phyloP scores from a whole-genome alignment of 2,329 filamentous ascomycete species.

The Hypoxylon sp. region DNA sequence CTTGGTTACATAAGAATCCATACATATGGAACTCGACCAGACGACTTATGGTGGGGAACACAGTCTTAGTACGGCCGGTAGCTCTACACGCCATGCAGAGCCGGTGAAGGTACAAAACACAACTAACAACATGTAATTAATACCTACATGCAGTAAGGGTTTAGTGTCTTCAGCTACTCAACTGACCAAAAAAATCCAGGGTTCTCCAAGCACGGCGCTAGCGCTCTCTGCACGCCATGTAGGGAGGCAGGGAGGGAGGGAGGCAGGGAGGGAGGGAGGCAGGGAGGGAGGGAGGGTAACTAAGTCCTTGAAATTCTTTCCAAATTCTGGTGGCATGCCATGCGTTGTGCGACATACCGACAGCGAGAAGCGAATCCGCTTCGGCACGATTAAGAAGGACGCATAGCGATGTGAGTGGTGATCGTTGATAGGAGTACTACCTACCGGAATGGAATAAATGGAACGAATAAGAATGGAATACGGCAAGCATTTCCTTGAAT shows the following conservation, averaged over 20 bases:
- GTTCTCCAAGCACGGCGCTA: constrained; percentile 7
- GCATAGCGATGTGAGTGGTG: constrained; percentile 16
- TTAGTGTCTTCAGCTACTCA: neutral
- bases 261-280: too few species aligned
- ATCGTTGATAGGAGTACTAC: constrained; percentile 28
- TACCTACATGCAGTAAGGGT: constrained; percentile 1
- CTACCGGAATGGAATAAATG: constrained; percentile 31
- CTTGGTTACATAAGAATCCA: constrained; percentile 3
- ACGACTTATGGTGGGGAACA: too few species aligned
- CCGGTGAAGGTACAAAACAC: too few species aligned
- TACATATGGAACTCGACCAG: too few species aligned
- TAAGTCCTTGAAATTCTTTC: too few species aligned
- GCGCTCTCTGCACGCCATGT: neutral
- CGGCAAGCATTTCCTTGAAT: constrained; percentile 25
- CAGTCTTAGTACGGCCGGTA: too few species aligned
- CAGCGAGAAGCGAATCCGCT: neutral
- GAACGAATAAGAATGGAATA: constrained; percentile 22
- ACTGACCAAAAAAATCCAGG: constrained; percentile 20
- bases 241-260: too few species aligned
- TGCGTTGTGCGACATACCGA: neutral
- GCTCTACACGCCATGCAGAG: too few species aligned
- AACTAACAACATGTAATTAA: too few species aligned
- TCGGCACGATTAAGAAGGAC: constrained; percentile 18
- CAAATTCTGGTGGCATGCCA: constrained; percentile 1
- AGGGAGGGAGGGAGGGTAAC: too few species aligned